These are phyloP conservation scores for Aspergillus glaucus DNA, from an alignment of 2,329 filamentous ascomycete species.

Conservation along the genomic window DNA sequence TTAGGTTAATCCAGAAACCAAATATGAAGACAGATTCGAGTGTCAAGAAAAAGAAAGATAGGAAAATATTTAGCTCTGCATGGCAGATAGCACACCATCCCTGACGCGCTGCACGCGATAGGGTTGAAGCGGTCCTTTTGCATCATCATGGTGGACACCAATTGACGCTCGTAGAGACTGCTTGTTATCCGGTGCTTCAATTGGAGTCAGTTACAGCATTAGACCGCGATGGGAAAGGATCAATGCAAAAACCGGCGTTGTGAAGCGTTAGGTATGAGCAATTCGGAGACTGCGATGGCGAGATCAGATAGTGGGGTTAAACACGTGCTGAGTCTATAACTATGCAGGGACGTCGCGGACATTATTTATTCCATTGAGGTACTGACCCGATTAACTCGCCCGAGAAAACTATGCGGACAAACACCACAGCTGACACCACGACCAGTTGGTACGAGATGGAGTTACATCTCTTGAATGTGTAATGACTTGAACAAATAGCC, in stretches of 20 bases:
- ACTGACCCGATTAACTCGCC: no score
- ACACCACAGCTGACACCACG: no score
- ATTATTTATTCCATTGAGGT: no score
- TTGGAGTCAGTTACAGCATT: background rate
- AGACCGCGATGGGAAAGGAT: background rate
- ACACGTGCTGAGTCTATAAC: background rate
- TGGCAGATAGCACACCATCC: slow-evolving; percentile 13
- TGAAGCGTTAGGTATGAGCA: slow-evolving; percentile 13
- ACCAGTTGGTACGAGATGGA: no score
- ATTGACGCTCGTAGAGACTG: slow-evolving; percentile 2
- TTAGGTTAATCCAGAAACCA: background rate
- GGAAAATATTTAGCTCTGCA: background rate
- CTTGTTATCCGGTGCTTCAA: background rate
- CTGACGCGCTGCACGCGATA: slow-evolving; percentile 10
- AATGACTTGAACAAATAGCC: no score
- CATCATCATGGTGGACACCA: background rate
- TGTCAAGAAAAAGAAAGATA: background rate
- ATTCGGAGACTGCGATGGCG: slow-evolving; percentile 14
- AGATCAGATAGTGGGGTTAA: slow-evolving; percentile 2
- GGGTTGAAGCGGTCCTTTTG: background rate
- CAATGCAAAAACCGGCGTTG: background rate
- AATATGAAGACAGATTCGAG: background rate
- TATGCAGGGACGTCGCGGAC: background rate
- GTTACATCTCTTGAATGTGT: no score
- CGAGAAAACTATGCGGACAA: no score